Conservation (phyloP, 2,329 filamentous ascomycete genomes). For the Sporothrix euskadiensis region DNA sequence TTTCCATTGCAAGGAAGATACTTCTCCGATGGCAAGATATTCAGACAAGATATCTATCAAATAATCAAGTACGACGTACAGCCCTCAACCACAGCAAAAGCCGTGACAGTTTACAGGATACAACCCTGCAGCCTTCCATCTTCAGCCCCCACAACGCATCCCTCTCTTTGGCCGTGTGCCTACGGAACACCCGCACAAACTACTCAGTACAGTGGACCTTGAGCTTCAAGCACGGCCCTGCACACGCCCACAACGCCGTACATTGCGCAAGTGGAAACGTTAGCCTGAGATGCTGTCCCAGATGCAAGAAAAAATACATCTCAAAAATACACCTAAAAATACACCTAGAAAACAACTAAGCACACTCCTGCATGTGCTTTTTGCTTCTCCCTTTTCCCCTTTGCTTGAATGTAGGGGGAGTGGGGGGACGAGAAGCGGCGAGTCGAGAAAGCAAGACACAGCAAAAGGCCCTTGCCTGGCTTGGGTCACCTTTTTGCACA, state of each 20-base stretch:
- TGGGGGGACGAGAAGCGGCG: background rate
- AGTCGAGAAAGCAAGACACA: slow-evolving; percentile 6
- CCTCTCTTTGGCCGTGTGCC: background rate
- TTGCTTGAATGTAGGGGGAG: slow-evolving; percentile 23
- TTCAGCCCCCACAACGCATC: background rate
- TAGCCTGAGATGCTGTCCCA: background rate
- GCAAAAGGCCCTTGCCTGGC: background rate
- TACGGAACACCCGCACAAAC: background rate
- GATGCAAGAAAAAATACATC: background rate
- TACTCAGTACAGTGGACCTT: background rate
- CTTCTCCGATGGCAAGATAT: background rate
- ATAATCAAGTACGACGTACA: background rate
- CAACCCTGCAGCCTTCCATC: background rate
- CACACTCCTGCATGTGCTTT: slow-evolving; percentile 5
- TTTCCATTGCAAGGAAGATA: background rate
- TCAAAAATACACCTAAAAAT: background rate
- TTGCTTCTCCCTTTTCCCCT: background rate
- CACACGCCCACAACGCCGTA: background rate
- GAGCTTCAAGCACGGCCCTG: background rate
- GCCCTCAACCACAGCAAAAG: background rate
- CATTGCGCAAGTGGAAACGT: slow-evolving; percentile 15
- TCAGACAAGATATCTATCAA: background rate
- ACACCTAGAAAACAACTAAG: background rate
- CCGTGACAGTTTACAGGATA: background rate
- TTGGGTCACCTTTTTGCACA: background rate